These are phyloP conservation scores for Nowakowskiella sp. DNA, from an alignment of 192 early-diverging fungal genomes.

Conservation along the genomic window DNA sequence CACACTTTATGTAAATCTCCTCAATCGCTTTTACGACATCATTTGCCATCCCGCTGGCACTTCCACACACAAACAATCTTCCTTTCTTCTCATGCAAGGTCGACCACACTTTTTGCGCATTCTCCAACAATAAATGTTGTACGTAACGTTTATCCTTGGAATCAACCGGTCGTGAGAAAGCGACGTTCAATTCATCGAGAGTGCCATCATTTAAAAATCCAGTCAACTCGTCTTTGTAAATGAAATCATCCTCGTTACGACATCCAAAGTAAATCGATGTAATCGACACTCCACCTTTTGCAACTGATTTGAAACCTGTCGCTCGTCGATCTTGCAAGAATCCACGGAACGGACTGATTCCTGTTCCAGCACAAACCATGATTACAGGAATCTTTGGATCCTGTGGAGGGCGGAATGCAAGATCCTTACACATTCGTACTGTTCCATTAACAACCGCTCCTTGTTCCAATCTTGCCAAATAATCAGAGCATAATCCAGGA, in stretches of 20 bases:
- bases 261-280: conserved; percentile 7
- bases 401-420: conserved; percentile 5
- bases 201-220: background rate
- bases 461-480: background rate
- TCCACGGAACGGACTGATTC: conserved; percentile 6
- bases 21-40: conserved; percentile 12
- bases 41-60: conserved; percentile 14
- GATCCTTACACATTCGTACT: background rate
- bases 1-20: conserved; percentile 2
- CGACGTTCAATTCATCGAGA: conserved; percentile 2
- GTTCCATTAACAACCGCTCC: background rate
- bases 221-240: conserved; percentile 1
- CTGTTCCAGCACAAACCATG: conserved; percentile 10
- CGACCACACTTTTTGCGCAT: background rate
- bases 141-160: conserved; percentile 7
- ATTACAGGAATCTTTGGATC: background rate
- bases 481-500: conserved; percentile 14
- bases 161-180: conserved; percentile 13
- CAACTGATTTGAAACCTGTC: background rate
- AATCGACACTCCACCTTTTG: no score
- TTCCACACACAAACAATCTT: conserved; percentile 15
- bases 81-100: conserved; percentile 4
- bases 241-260: background rate
- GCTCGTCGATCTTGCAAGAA: conserved; percentile 1
- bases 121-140: background rate